These are phyloP conservation scores for Litchi chinensis DNA, from an alignment of 345 rosid genomes.

Conservation along the genomic window DNA sequence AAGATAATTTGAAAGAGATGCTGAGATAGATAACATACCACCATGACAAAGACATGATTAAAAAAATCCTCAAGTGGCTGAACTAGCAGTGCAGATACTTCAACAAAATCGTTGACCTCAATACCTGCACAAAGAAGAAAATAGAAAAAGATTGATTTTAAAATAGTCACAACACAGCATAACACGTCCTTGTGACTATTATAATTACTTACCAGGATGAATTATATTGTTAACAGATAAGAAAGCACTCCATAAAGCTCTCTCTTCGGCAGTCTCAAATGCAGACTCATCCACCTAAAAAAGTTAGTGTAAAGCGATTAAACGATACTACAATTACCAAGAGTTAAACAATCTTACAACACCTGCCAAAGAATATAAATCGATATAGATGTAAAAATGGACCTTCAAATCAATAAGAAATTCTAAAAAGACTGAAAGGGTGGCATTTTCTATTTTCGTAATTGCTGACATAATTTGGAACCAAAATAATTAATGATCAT, in stretches of 20 bases:
- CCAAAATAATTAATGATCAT: background rate
- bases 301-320: background rate
- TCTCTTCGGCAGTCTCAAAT: conserved; percentile 79
- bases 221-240: conserved; percentile 58
- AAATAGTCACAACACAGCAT: background rate
- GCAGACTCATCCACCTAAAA: conserved; percentile 78
- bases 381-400: background rate
- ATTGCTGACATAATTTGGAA: background rate
- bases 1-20: background rate
- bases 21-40: conserved; percentile 62
- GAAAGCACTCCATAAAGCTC: conserved; percentile 64
- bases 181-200: background rate
- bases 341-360: background rate
- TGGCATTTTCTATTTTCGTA: no score
- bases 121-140: conserved; percentile 45
- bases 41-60: conserved; percentile 92
- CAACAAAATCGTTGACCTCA: conserved; percentile 74
- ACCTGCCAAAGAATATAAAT: background rate
- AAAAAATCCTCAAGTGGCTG: conserved; percentile 91
- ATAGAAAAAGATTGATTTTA: conserved; percentile 5
- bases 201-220: conserved; percentile 49
- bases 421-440: background rate
- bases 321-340: background rate
- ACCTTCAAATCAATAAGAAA: background rate
- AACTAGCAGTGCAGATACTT: conserved; percentile 60